Base-by-base conservation (phyloP, 371 early-diverging fungal species). In the Rhizopus sp. region DNA sequence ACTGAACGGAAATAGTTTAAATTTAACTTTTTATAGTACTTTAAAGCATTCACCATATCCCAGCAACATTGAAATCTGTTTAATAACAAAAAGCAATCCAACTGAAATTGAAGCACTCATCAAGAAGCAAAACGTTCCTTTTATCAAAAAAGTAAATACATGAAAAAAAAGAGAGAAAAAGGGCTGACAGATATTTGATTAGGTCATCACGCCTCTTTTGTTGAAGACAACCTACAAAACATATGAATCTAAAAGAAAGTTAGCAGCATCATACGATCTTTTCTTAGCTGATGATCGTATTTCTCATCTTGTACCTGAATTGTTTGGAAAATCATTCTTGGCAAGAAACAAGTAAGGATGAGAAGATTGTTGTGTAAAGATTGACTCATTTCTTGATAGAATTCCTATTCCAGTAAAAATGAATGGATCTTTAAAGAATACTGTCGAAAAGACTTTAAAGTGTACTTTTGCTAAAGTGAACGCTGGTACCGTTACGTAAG, bases 281-380 rank as follows among this genome's bases (percentile, higher is more conserved):
- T 96, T 96, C 67, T 64, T 95, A 52, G 83, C 89, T 16, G 96
- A 96, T 77, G 91, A 89, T 31, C 82, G 90, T 17, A 73, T 96
- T 15, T 46, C 89, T 37, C 77, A 83, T 39, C 63, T 87, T 7
- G 73, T 96, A 61, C 95, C 95, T 10, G 76, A 79, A 56, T 50
- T 85, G 46, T 63, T 96, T 39, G 96, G 96, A 17, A 90, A 87
- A 67, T 69, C 78, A 42, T 93, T 95, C 65, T 90, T 88, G 66
- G 42, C 65, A 61, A 84, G 81, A 68, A 93, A 93, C 74, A 95
- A 88, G 89, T 86, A 72, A 65, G 73, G 13, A 32, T 35, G 3
- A 3, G 15, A 6, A 3, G 3, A 3, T 3, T 9, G 7, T 44
- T 44, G 17, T 13, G 44, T 7, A 44, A 13, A 17, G 44, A 44